A percentile compares a stretch with the other conserved stretches of the same genome.
These are phyloP conservation scores for Claviceps arundinis DNA, from an alignment of 2,329 filamentous ascomycete species.

Conservation along the genomic window DNA sequence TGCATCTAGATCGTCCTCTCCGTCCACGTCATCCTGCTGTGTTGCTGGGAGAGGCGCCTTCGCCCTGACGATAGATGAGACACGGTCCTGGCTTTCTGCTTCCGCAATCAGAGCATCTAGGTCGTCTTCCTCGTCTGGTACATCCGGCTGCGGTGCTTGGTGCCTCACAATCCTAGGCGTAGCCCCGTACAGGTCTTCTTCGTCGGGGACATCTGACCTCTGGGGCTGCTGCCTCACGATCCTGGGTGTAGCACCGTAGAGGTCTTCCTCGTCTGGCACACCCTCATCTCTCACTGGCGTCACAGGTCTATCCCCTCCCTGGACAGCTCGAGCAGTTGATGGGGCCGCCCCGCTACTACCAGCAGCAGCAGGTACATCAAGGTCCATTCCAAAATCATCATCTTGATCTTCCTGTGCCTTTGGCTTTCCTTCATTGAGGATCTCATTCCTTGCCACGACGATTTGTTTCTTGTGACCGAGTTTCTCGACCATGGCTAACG, in stretches of 20 bases:
- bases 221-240: constrained; percentile 7
- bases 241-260: constrained; percentile 42
- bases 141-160: too few species aligned
- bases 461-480: constrained; percentile 74
- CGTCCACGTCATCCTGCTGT: background rate
- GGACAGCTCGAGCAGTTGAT: constrained; percentile 1
- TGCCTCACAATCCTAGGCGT: too few species aligned
- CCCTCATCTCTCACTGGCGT: constrained; percentile 12
- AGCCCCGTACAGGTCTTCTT: too few species aligned
- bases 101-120: constrained; percentile 41
- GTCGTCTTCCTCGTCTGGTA: constrained; percentile 23
- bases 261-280: constrained; percentile 31
- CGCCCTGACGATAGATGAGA: background rate
- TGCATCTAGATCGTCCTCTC: constrained; percentile 36
- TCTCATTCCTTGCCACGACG: constrained; percentile 60
- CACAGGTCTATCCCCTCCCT: constrained; percentile 10
- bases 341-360: constrained; percentile 15
- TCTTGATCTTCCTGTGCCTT: constrained; percentile 20
- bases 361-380: constrained; percentile 7
- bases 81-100: constrained; percentile 19
- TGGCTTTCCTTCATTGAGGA: constrained; percentile 67
- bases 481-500: constrained; percentile 82
- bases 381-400: constrained; percentile 13
- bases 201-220: constrained; percentile 11
- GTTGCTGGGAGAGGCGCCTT: background rate